Conservation (phyloP, 1,284 basidiomycete genomes). For the Neonothopanus nambi region DNA sequence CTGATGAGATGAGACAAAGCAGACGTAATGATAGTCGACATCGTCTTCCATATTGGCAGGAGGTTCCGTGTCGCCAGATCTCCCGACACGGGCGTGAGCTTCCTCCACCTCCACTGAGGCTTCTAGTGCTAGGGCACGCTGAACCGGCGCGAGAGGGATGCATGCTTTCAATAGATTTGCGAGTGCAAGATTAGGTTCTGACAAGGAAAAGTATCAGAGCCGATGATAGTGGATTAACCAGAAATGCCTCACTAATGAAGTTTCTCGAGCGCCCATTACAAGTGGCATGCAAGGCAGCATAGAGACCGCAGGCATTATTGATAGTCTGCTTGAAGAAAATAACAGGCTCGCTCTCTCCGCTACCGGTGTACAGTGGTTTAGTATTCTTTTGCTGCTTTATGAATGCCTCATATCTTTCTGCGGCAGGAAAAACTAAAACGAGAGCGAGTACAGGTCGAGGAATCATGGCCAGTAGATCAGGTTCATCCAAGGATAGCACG, state of each 20-base stretch:
- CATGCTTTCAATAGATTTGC: conserved; percentile 24
- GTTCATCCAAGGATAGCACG: conserved; percentile 43
- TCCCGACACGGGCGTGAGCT: conserved; percentile 29
- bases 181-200: conserved; percentile 28
- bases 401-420: conserved; percentile 22
- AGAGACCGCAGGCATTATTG: conserved; percentile 35
- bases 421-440: conserved; percentile 42
- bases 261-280: conserved; percentile 27
- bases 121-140: conserved; percentile 31
- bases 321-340: conserved; percentile 38
- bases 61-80: conserved; percentile 25
- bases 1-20: conserved; percentile 31
- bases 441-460: conserved; percentile 43
- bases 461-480: conserved; percentile 41
- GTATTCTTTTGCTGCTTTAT: conserved; percentile 24
- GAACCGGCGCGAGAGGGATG: conserved; percentile 27
- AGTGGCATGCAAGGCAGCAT: conserved; percentile 34
- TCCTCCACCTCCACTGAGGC: conserved; percentile 30
- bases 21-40: conserved; percentile 33
- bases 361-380: conserved; percentile 27
- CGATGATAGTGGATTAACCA: background rate
- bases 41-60: conserved; percentile 28
- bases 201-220: background rate
- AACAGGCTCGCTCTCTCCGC: conserved; percentile 30
- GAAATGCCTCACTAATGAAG: conserved; percentile 25